Base-by-base conservation (phyloP, 2,329 filamentous ascomycete genomes). In the Diaporthe sp. region DNA sequence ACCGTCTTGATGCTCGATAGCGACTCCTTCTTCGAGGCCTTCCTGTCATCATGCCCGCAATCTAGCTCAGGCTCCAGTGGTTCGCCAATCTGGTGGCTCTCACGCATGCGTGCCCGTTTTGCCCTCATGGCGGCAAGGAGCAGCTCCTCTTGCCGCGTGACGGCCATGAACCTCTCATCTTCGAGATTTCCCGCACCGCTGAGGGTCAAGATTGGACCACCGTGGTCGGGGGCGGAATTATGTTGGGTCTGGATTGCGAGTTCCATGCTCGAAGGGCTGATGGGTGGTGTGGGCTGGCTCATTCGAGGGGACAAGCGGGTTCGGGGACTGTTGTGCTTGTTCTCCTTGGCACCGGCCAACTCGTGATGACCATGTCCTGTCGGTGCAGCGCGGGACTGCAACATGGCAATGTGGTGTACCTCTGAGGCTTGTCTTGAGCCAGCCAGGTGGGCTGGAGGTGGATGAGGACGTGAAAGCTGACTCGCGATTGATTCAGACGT, bases 131-230 rank as follows among this genome's bases (percentile, higher is more conserved):
- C 90, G 2, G 89, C 87, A 5, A 92, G 83, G 0, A 92, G 84
- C 85, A 90, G 87, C 81, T 91, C 88, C 76, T 92, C 90, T 76
- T 91, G 89, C 5, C 84, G 86, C 0, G 89, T 91, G 25, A 92
- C 89, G 1, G 89, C 88, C 87, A 91, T 91, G 73, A 91, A 83
- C 1, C 89, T 86, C 19, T 82, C 84, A 57, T 83, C 84, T 61
- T 80, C 79, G 34, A 76, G 76, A 61, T 81, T 42, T 28, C 72
- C 75, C 22, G 73, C 55, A 9, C 75, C 73, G 37, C 73, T 76
- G 15, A 77, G 73, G 42, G 81, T 83, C n/a, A 79, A 80, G 12
- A 84, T 79, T 0, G 86, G 86, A 22, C 82, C 80, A 22, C 82
- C 81, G 31, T 61, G 72, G 12, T 69, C 69, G 6, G 68, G 55